These are phyloP conservation scores for Apiotrichum gamsii DNA, from an alignment of 1,284 basidiomycete genomes.

Conservation along the genomic window DNA sequence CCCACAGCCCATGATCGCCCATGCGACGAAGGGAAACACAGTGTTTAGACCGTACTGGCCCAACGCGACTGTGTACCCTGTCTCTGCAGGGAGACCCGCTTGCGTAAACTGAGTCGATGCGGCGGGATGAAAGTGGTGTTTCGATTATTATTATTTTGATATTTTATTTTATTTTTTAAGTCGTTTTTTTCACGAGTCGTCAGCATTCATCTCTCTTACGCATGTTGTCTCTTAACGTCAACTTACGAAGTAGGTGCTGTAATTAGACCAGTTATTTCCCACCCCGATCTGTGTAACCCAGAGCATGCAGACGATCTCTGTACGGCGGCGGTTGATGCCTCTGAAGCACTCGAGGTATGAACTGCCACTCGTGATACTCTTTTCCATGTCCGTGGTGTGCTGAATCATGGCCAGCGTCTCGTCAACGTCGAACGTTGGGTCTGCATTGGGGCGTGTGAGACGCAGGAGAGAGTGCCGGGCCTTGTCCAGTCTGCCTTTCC, in stretches of 20 bases:
- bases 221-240: background rate
- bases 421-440: slow-evolving; percentile 29
- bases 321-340: slow-evolving; percentile 45
- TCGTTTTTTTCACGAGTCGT: background rate
- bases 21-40: slow-evolving; percentile 30
- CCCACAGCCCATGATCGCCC: slow-evolving; percentile 34
- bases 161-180: no score
- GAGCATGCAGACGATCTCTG: slow-evolving; percentile 43
- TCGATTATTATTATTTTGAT: no score
- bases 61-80: slow-evolving; percentile 39
- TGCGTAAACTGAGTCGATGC: slow-evolving; percentile 35
- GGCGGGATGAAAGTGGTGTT: no score
- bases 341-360: slow-evolving; percentile 47
- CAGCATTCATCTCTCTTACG: background rate
- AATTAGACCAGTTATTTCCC: slow-evolving; percentile 26
- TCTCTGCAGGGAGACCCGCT: slow-evolving; percentile 41
- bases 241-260: slow-evolving; percentile 34
- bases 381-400: slow-evolving; percentile 12
- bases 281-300: slow-evolving; percentile 16
- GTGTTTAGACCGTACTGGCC: slow-evolving; percentile 21
- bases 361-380: slow-evolving; percentile 23
- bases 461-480: slow-evolving; percentile 45
- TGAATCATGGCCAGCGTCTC: slow-evolving; percentile 34
- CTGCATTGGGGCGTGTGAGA: slow-evolving; percentile 31
- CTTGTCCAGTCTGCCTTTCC: slow-evolving; percentile 40